phyloP scores from a whole-genome alignment of 78 protist genomes.

The Corallochytrium limacisporum region DNA sequence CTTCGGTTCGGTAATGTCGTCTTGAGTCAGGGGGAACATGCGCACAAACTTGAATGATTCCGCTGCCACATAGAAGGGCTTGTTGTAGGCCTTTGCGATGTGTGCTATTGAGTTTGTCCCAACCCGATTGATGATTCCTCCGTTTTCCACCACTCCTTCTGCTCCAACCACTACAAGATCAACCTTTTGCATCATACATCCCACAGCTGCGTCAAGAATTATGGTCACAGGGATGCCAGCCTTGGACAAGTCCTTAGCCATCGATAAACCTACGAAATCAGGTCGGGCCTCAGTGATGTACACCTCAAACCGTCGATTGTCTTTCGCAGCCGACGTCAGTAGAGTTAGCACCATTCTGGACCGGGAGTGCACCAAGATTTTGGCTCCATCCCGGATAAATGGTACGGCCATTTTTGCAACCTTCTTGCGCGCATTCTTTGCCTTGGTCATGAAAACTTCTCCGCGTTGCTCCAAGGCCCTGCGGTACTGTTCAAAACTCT shows the following conservation, averaged over 20 bases:
- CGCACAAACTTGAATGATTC: constrained; percentile 85
- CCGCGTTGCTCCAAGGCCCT: constrained; percentile 46
- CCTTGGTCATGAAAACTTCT: constrained; percentile 7
- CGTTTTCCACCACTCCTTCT: constrained; percentile 91
- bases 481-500: constrained; percentile 44
- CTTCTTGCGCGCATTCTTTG: constrained; percentile 20
- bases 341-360: constrained; percentile 40
- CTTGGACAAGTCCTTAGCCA: constrained; percentile 15
- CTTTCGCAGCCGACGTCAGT: constrained; percentile 26
- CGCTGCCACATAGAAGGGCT: constrained; percentile 72
- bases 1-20: not conserved
- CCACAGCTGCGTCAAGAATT: constrained; percentile 82
- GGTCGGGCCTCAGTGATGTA: constrained; percentile 61
- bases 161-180: constrained; percentile 88
- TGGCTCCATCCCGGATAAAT: constrained; percentile 60
- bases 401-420: constrained; percentile 46
- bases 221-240: constrained; percentile 60
- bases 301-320: constrained; percentile 43
- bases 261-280: constrained; percentile 24
- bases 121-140: constrained; percentile 88
- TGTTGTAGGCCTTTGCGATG: constrained; percentile 67
- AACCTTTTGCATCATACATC: constrained; percentile 41
- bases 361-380: not conserved
- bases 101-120: constrained; percentile 79
- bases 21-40: not conserved